Evolutionary conservation across 768 basidiomycete genomes (phyloP), one percentile per base, ranked within the genome.

Genomic region (Hygrophorus pudorinus): DNA sequence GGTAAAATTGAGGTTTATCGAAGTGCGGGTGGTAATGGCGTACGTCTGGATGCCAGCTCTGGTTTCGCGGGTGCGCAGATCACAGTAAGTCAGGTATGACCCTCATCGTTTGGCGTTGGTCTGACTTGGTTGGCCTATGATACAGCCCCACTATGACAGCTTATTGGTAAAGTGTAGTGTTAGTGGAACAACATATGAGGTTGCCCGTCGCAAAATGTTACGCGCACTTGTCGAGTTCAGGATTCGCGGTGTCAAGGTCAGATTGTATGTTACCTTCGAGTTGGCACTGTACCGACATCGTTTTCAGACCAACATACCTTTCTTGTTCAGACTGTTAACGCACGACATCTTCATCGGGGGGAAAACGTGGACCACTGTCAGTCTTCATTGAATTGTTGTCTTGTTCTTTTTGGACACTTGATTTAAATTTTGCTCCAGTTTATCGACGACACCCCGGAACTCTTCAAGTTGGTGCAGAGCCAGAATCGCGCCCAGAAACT

Each of bases 1-100:
- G 96, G 96, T 52, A 99, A 99, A 66, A 98, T 99, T 51, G 96
- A 98, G 57, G 96, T 99, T 17, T 99, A 99, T 68, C 85, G 96
- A 49, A 91, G 88, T 59, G 94, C 96, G 32, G 96, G 96, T 64
- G 96, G 96, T 44, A 98, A 98, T 59, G 96, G 96, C 57, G 91
- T 99, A 33, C 86, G 96, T 59, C 72, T 99, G 27, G 96, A 99
- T 59, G 88, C 96, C 14, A 86, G 83, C 61, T 96, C 92, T 48
- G 96, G 96, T 52, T 99, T 97, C 54, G 96, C 96, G 43, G 96
- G 96, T 27, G 96, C 96, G 20, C 96, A 98, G 65, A 98, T 99
- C 60, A 99, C 96, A 27, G 90, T 90, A 58, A 47, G 78, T 51
- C 51, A 37, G 13, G 32, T 37, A 42, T n/a, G 20, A 44, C 17